phyloP scores from a whole-genome alignment of 768 basidiomycete species.

The Nidularia pulvinata region DNA sequence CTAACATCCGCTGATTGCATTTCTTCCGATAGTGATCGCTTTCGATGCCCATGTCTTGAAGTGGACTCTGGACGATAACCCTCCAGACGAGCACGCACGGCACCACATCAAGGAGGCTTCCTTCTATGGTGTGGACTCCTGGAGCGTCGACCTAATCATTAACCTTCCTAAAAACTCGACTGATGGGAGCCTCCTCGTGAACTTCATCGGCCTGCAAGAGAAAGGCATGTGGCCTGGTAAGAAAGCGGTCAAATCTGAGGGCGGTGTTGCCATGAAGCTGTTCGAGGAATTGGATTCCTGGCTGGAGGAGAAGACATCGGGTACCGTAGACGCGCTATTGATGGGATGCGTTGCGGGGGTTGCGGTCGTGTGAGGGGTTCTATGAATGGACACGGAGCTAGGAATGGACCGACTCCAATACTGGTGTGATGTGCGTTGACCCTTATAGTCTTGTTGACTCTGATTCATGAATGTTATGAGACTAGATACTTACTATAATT shows the following conservation, averaged over 20 bases:
- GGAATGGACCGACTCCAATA: background rate
- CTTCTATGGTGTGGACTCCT: constrained; percentile 75
- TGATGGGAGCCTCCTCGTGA: constrained; percentile 46
- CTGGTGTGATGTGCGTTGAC: background rate
- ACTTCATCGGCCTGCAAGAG: constrained; percentile 85
- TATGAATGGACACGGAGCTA: background rate
- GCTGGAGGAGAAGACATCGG: constrained; percentile 63
- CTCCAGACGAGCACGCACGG: constrained; percentile 71
- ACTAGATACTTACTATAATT: no score
- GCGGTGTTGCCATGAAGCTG: constrained; percentile 64
- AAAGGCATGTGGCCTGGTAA: constrained; percentile 86
- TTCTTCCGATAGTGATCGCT: constrained; percentile 57
- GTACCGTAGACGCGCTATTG: constrained; percentile 66
- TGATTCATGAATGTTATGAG: no score
- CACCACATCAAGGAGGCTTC: constrained; percentile 95
- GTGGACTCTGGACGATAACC: constrained; percentile 83
- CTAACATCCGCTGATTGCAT: background rate
- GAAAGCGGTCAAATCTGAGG: constrained; percentile 43
- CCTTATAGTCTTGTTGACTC: no score
- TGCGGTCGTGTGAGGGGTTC: constrained; percentile 24
- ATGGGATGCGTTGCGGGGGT: constrained; percentile 74
- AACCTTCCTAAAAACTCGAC: constrained; percentile 35
- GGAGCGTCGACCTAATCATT: constrained; percentile 72
- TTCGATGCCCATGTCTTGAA: constrained; percentile 89
- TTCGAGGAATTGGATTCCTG: constrained; percentile 78